These are phyloP conservation scores for Ilyonectria mors-panacis DNA, from an alignment of 2,329 filamentous ascomycete species.

Conservation along the genomic window DNA sequence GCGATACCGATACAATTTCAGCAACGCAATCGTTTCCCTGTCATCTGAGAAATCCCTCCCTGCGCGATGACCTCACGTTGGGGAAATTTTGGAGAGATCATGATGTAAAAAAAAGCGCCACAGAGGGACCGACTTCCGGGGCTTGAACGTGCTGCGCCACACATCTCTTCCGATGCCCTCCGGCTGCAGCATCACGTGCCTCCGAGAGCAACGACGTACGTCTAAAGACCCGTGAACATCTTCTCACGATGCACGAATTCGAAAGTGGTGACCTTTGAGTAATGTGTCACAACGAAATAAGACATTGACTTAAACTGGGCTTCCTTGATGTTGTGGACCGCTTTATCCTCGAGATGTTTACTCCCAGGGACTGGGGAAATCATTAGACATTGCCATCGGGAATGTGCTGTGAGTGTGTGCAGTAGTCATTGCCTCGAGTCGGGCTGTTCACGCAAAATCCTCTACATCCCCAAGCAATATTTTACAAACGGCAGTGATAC, in stretches of 20 bases:
- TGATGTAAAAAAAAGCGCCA: conserved; percentile 47
- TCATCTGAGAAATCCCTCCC: conserved; percentile 28
- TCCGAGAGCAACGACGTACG: not conserved
- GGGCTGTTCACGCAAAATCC: not conserved
- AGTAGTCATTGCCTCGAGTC: not conserved
- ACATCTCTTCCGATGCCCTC: not conserved
- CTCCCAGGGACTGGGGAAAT: not conserved
- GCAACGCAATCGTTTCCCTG: conserved; percentile 11
- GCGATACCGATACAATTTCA: conserved; percentile 6
- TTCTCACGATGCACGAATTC: conserved; percentile 11
- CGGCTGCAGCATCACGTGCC: conserved; percentile 18
- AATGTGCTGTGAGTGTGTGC: not conserved
- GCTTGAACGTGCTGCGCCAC: conserved; percentile 29
- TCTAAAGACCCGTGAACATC: not conserved
- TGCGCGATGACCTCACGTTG: conserved; percentile 25
- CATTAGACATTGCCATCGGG: not conserved
- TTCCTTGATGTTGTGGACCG: not conserved
- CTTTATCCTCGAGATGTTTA: not conserved
- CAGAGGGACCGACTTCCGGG: conserved; percentile 19
- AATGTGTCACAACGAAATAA: conserved; percentile 6
- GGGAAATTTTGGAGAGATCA: conserved; percentile 35
- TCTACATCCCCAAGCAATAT: not conserved
- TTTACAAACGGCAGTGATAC: not conserved
- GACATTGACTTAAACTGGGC: conserved; percentile 16
- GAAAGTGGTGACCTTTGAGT: not conserved